Percentiles rank a stretch among this genome's conserved stretches.
These are phyloP conservation scores for Podospora pseudocomata DNA, from an alignment of 495 filamentous ascomycete species.

Conservation along the genomic window DNA sequence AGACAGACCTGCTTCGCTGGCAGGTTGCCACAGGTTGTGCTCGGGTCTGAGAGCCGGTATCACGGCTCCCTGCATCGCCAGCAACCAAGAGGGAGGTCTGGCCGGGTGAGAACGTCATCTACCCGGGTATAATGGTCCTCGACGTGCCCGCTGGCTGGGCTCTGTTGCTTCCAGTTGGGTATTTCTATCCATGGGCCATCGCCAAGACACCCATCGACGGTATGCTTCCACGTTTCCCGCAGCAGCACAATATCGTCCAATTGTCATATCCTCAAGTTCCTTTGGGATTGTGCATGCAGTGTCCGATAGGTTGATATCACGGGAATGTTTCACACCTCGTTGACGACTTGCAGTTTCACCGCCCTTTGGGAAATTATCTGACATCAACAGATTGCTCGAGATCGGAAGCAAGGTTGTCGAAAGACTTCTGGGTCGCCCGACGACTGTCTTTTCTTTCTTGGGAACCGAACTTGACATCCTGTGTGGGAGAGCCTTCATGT, in stretches of 20 bases:
- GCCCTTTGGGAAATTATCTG: neutral
- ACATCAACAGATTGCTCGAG: neutral
- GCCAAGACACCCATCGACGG: neutral
- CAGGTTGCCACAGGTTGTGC: neutral
- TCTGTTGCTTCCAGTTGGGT: neutral
- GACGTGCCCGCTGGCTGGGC: neutral
- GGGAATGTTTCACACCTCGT: neutral
- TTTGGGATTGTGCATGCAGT: neutral
- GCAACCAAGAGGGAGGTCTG: neutral
- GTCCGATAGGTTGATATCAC: neutral
- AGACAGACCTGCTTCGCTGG: neutral
- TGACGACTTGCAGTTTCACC: neutral
- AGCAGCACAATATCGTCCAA: neutral
- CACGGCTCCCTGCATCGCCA: neutral
- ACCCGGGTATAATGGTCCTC: neutral
- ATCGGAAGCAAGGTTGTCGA: neutral
- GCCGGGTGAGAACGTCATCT: neutral
- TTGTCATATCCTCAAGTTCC: neutral
- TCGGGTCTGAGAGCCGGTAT: neutral
- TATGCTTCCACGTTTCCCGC: neutral
- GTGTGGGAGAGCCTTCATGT: neutral
- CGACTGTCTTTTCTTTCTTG: neutral
- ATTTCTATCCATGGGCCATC: neutral
- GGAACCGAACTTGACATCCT: too few species aligned
- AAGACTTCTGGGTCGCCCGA: neutral